Percentiles rank a stretch among this genome's conserved stretches.
Evolutionary conservation across 1,139 yeast genomes (phyloP).

Genomic region (Lodderomyces theae): DNA sequence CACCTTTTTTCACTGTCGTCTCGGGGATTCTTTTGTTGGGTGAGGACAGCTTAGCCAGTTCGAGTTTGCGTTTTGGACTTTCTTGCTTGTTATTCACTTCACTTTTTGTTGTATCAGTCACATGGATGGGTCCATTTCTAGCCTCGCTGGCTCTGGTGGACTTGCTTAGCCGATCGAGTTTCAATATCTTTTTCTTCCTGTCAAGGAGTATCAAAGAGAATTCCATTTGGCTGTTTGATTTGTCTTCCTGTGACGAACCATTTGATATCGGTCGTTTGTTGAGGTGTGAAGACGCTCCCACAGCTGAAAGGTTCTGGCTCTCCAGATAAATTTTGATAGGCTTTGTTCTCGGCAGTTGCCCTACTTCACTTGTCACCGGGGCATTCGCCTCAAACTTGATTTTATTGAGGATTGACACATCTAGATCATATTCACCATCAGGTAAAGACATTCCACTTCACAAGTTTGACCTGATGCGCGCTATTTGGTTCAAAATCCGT

Average conservation of each 20-base stretch:
- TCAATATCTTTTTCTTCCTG: slow-evolving; percentile 16
- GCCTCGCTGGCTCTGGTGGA: slow-evolving; percentile 40
- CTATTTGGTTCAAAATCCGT: no score
- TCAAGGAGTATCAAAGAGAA: slow-evolving; percentile 27
- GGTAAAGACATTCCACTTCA: slow-evolving; percentile 18
- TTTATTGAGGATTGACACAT: slow-evolving; percentile 26
- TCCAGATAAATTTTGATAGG: no score
- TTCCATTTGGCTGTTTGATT: no score
- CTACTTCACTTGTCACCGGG: no score
- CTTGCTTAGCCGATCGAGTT: slow-evolving; percentile 26
- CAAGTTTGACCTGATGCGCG: no score
- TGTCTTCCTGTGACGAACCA: no score
- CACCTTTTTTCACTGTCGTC: background rate
- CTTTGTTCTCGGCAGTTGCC: no score
- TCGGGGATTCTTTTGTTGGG: background rate
- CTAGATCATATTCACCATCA: slow-evolving; percentile 49
- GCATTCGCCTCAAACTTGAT: no score
- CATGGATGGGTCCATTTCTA: slow-evolving; percentile 27
- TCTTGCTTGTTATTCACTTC: slow-evolving; percentile 12
- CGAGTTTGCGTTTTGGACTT: background rate
- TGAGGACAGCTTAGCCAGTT: background rate
- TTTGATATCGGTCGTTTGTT: no score
- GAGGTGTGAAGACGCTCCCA: no score
- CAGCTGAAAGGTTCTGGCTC: no score
- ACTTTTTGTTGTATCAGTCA: slow-evolving; percentile 17